Evolutionary conservation across 2,329 filamentous ascomycete species (phyloP), one percentile per base, ranked within the genome.

Genomic region (Sporothrix phasma): DNA sequence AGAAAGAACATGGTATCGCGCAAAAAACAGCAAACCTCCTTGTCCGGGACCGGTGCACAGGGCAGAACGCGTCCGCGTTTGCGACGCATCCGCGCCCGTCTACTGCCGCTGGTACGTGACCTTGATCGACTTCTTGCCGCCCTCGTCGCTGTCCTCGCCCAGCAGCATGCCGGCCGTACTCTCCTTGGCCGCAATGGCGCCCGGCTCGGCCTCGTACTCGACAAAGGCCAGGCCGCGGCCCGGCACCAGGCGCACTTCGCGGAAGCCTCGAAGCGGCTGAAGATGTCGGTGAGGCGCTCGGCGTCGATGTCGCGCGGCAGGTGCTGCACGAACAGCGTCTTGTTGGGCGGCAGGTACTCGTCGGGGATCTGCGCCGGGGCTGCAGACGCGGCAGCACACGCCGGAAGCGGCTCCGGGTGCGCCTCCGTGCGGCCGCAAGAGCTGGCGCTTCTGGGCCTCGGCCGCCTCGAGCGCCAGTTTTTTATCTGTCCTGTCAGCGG

Each of bases 271-370:
- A 95, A 99, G 58, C 89, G 87, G 60, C 86, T 85, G 77, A 97
- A 99, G 67, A 97, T 86, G 37, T 82, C 81, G 0, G 86, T 88
- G 63, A 99, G 83, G 26, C 82, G 84, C 68, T 96, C 92, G 71
- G 90, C 85, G 74, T 89, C 89, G 76, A 89, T 91, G 68, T 91
- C 89, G 68, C 93, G 90, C 8, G 94, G 92, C 41, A 99, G 77
- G 71, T 97, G 93, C 78, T 95, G 91, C 66, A 97, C 80, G 78
- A 97, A 96, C 41, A 99, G 83, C 69, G 92, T 96, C 79, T 96
- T 97, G 84, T 97, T 97, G 41, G 94, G 93, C 3, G 93, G 93
- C 3, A 97, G 84, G 75, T 96, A 97, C 77, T 99, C 94, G 82
- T 97, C 94, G n/a, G 92, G 92, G 19, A 97, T 87, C 63, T 92